Base-by-base conservation (phyloP, 176 grass and related monocot genomes). In the Aegilops longissima region DNA sequence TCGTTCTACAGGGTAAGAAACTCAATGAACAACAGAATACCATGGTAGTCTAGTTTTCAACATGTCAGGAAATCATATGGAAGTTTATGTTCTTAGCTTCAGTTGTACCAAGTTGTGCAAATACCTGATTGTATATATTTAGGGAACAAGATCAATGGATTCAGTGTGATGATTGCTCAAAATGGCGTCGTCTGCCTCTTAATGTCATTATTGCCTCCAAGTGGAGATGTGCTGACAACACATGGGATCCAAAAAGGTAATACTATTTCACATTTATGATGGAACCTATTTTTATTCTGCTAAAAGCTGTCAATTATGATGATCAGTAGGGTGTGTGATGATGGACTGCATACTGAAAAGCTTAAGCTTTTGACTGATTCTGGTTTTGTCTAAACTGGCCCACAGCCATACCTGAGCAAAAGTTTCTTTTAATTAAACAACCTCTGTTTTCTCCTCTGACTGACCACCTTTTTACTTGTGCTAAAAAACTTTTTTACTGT, bases 81-180 rank as follows among this genome's bases (percentile, higher is more conserved):
- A 40, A 80, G 52, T 33, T 24, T 83, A 76, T 85, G 79, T 35
- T 45, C 12, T 52, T 52, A 51, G 47, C 5, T 17, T 39, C 18
- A 42, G 2, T 24, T 34, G 10, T 70, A 61, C 31, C 25, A 58
- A 18, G 35, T 80, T 70, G 68, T 4, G 47, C 70, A 83, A 86
- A 24, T 82, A 87, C 72, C 69, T 83, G 12, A 51, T 86, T 76
- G 61, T 70, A 9, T 59, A 51, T 86, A 61, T 83, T 25, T 82
- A 99, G 97, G 89, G 97, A 99, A 80, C 97, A 94, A 89, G 94
- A 99, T 84, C 97, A 99, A 90, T 99, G 94, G 97, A 95, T 94
- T 77, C 97, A 99, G 24, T 99, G 97, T 56, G 94, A 99, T 5
- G 94, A 97, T 79, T 99, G 97, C 83, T 93, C 79, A 79, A 99